phyloP scores from a whole-genome alignment of 1,284 basidiomycete species.

The Papiliotrema flavescens region DNA sequence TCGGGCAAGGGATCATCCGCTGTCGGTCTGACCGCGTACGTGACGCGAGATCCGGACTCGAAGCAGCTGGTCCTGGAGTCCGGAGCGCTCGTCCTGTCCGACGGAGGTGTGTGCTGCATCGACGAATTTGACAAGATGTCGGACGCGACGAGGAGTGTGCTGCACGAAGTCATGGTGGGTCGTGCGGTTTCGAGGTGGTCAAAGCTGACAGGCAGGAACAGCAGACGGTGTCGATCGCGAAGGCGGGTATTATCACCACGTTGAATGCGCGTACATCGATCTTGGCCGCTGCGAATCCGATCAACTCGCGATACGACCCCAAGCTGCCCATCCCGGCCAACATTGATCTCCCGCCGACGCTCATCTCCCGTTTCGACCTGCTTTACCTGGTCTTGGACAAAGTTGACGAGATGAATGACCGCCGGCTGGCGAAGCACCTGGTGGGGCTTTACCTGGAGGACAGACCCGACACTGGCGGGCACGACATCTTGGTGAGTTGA shows the following conservation, averaged over 20 bases:
- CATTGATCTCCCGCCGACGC: constrained; percentile 91
- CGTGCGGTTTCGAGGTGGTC: neutral
- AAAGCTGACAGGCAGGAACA: constrained; percentile 67
- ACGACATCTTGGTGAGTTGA: constrained; percentile 70
- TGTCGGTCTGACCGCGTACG: constrained; percentile 96
- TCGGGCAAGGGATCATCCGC: constrained; percentile 98
- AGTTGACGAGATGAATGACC: constrained; percentile 83
- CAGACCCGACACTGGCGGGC: constrained; percentile 62
- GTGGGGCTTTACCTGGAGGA: constrained; percentile 94
- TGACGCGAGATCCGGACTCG: constrained; percentile 95
- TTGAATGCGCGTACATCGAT: constrained; percentile 96
- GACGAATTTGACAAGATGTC: constrained; percentile 99
- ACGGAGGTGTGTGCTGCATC: constrained; percentile 98
- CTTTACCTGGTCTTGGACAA: constrained; percentile 97
- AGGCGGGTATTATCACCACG: constrained; percentile 98
- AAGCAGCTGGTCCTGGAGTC: constrained; percentile 97
- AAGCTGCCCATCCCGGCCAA: constrained; percentile 77
- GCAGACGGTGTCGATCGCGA: constrained; percentile 99
- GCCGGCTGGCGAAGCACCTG: constrained; percentile 87
- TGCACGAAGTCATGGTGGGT: constrained; percentile 97
- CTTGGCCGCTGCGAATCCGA: constrained; percentile 93
- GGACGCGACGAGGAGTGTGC: constrained; percentile 88
- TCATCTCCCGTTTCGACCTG: constrained; percentile 96
- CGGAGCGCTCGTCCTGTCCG: constrained; percentile 92
- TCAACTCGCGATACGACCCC: constrained; percentile 92